These are phyloP conservation scores for Furcasterigmium sp. DNA, from an alignment of 2,329 filamentous ascomycete species.

Conservation along the genomic window DNA sequence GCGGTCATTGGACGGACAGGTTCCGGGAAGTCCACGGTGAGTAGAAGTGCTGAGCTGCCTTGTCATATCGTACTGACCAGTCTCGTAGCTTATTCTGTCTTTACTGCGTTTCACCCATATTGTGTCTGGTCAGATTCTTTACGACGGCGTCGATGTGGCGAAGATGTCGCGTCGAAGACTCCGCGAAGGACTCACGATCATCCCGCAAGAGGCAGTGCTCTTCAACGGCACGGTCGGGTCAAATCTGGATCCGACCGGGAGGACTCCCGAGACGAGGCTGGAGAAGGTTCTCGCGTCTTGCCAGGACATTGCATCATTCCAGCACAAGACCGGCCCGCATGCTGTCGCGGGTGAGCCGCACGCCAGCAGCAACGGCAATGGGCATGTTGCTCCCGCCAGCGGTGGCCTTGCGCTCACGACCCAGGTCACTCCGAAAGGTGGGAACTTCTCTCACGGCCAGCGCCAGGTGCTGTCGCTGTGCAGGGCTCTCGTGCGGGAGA, in stretches of 20 bases:
- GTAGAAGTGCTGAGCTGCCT: constrained; percentile 12
- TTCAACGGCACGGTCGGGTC: constrained; percentile 47
- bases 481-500: constrained; percentile 48
- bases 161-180: constrained; percentile 43
- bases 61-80: background rate
- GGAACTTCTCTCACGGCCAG: constrained; percentile 54
- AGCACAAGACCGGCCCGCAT: constrained; percentile 24
- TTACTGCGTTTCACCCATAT: constrained; percentile 49
- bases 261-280: constrained; percentile 47
- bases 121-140: constrained; percentile 45
- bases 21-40: constrained; percentile 76
- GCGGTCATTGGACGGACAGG: constrained; percentile 78
- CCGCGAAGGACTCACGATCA: constrained; percentile 50
- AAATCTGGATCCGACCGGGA: constrained; percentile 61
- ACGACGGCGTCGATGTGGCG: constrained; percentile 52
- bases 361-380: constrained; percentile 5
- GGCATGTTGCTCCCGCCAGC: background rate
- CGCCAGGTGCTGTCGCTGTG: constrained; percentile 54
- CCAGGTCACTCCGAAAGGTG: constrained; percentile 44
- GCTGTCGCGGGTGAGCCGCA: constrained; percentile 9
- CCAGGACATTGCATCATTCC: constrained; percentile 51
- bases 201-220: constrained; percentile 54
- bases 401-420: constrained; percentile 34
- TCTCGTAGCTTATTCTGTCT: constrained; percentile 37
- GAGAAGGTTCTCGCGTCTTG: constrained; percentile 57